Evolutionary conservation across 768 basidiomycete species (phyloP), one percentile per base, ranked within the genome.

Genomic region (Phylloporus scabripes): DNA sequence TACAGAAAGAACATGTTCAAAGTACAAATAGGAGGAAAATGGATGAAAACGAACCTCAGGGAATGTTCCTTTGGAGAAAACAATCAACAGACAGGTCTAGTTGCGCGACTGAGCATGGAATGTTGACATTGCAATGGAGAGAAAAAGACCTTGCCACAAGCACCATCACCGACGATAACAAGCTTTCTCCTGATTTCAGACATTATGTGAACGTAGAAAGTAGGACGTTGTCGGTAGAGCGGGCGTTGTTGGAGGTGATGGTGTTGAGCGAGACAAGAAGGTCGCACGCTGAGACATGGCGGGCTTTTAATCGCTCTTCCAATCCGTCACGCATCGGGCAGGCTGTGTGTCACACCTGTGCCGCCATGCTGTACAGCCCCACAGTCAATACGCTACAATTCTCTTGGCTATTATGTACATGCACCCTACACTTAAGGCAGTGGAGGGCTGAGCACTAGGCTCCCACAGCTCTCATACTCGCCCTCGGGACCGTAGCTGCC

Each of bases 91-190:
- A 74, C 91, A 93, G 59, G 92, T 93, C 87, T 91, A 62, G 50
- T 43, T 54, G 36, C 41, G 48, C 54, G 45, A 43, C 58, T 62
- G 40, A 55, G 59, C 12, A 57, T 56, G 32, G 31, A 53, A 48
- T 42, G 60, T 53, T 26, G 41, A 20, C 29, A 33, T 24, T 12
- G 34, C 49, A 21, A 24, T n/a, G 21, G n/a, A 9, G 17, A 29
- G 48, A 47, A 28, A 46, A 60, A 43, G 33, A 88, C 88, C 87
- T 93, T 92, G 74, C 91, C 92, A 62, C 91, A 94, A 72, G 91
- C 92, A 81, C 93, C 93, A 76, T 95, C 93, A 70, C 94, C 94
- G 59, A 98, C 94, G 70, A 97, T 96, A 70, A 98, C 94, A 61
- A 98, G 85, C 74, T 98, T 98, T 73, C 93, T 87, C 74, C 94